These are phyloP conservation scores for Rhodotorula taiwanensis DNA, from an alignment of 768 basidiomycete genomes.

Conservation along the genomic window DNA sequence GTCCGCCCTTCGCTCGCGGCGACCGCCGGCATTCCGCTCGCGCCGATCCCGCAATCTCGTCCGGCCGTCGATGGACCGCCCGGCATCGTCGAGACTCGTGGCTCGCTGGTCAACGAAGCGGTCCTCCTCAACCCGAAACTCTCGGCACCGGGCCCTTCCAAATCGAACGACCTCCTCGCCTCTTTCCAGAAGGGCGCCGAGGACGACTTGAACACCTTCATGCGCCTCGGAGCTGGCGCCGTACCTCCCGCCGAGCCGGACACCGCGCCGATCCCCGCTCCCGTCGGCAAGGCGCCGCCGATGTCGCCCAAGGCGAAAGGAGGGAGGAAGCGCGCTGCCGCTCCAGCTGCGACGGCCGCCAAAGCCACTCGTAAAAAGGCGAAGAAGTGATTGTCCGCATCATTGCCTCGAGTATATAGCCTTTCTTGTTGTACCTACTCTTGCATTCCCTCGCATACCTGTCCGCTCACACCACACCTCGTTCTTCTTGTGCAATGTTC, in stretches of 20 bases:
- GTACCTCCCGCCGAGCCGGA: too few relatives aligned
- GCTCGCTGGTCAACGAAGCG: conserved; percentile 12
- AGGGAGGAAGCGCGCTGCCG: background rate
- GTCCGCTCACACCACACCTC: too few relatives aligned
- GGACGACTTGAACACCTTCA: conserved; percentile 4
- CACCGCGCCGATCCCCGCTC: too few relatives aligned
- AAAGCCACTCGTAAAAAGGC: background rate
- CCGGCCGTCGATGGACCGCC: conserved; percentile 10
- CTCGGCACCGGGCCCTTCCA: background rate
- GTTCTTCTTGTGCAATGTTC: too few relatives aligned
- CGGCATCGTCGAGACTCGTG: conserved; percentile 20
- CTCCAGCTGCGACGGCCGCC: background rate
- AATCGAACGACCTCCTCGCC: conserved; percentile 15
- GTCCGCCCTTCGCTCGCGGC: background rate
- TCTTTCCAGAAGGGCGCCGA: conserved; percentile 14
- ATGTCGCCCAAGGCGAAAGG: conserved; percentile 1
- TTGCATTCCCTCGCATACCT: too few relatives aligned
- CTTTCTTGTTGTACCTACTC: too few relatives aligned
- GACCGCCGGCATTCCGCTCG: background rate
- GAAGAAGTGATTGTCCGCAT: background rate
- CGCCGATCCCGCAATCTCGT: background rate
- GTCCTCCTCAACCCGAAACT: conserved; percentile 26
- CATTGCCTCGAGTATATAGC: background rate
- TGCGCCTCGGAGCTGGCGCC: background rate
- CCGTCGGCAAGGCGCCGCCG: background rate